A percentile compares a stretch with the other conserved stretches of the same genome.
These are phyloP conservation scores for Chloris gayana DNA, from an alignment of 176 grass and related monocot species.

Conservation along the genomic window DNA sequence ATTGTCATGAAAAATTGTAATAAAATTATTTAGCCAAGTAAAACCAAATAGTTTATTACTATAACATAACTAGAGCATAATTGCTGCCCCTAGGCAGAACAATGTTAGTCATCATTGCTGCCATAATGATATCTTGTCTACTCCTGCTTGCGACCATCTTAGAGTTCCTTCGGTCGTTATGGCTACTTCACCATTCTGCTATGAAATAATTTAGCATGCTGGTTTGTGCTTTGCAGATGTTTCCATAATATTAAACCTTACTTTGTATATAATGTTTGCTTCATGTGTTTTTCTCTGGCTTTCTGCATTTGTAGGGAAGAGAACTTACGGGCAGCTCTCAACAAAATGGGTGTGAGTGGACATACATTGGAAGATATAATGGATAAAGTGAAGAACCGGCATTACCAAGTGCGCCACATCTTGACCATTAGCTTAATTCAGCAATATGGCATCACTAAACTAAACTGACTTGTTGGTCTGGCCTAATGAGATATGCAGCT, in stretches of 20 bases:
- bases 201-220: constrained; percentile 10
- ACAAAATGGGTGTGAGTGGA: constrained; percentile 72
- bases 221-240: background rate
- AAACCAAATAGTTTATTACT: background rate
- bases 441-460: constrained; percentile 27
- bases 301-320: constrained; percentile 67
- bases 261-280: constrained; percentile 20
- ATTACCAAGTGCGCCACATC: constrained; percentile 70
- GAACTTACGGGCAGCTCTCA: constrained; percentile 92
- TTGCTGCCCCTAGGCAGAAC: background rate
- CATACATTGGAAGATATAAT: constrained; percentile 71
- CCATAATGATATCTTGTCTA: background rate
- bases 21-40: background rate
- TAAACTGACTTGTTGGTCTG: constrained; percentile 8
- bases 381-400: constrained; percentile 91
- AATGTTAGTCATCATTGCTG: background rate
- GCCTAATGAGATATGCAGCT: constrained; percentile 60
- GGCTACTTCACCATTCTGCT: background rate
- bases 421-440: constrained; percentile 12
- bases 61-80: background rate
- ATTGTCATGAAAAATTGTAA: background rate
- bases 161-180: constrained; percentile 1
- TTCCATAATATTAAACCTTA: background rate
- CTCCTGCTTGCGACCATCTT: background rate
- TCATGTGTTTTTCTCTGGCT: constrained; percentile 3